Evolutionary conservation across 1,284 basidiomycete species (phyloP), one percentile per base, ranked within the genome.

Genomic region (Tranzscheliella williamsii): DNA sequence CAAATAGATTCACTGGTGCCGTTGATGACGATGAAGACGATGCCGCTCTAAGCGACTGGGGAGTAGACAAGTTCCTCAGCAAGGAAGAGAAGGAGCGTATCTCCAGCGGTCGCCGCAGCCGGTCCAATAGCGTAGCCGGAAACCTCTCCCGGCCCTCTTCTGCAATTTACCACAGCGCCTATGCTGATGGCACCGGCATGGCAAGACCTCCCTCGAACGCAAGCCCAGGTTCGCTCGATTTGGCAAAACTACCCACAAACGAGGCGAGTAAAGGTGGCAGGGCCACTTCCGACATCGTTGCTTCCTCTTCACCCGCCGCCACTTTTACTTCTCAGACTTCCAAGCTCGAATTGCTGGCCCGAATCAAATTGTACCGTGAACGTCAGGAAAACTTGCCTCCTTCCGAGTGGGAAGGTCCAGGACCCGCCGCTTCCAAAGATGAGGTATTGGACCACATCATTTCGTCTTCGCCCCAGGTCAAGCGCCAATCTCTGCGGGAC

Each of bases 281-380:
- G 44, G 53, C 60, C 17, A 52, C 37, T 15, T 63, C 60, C 18
- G 60, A 63, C 8, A 53, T 56, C 24, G 42, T 41, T 2, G 38
- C 22, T 12, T 11, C 42, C n/a, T 33, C 57, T 12, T 9, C 38
- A 21, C 5, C 20, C 17, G 20, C 38, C 8, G 20, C 27, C 4
- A 8, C 8, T 12, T n/a, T 18, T 32, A 11, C 5, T 11, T 33
- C 18, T 37, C 20, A 23, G 34, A 55, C 12, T 15, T 24, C 64
- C 1, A 54, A 69, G 30, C 44, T 61, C 18, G 58, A 62, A 23
- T 52, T 72, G 15, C 45, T 72, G 17, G 67, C 67, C 16, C 53
- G 54, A 35, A 72, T 72, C 62, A 72, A 72, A 46, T 44, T 71
- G 17, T 72, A 72, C 31, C 44, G 70, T 40, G 70, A 70, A 41